phyloP scores from a whole-genome alignment of 768 basidiomycete species.

The Phylloporus sp. region DNA sequence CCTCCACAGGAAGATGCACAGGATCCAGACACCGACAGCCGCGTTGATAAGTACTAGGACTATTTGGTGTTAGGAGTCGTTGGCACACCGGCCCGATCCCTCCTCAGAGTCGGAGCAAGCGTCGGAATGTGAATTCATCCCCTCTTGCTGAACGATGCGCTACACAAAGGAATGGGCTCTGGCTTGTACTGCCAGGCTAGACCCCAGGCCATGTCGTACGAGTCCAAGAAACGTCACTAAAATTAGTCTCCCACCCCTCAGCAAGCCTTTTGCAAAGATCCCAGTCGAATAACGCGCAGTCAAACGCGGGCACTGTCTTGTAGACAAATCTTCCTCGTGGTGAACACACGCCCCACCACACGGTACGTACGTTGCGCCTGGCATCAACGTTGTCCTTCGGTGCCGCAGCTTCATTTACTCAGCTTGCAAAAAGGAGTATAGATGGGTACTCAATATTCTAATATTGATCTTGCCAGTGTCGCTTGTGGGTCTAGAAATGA shows the following conservation, averaged over 20 bases:
- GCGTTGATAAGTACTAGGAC: too few relatives aligned
- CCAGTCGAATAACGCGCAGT: neutral
- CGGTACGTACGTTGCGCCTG: slow-evolving; percentile 9
- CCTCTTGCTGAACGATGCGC: neutral
- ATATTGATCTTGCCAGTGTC: neutral
- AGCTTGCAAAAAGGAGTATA: neutral
- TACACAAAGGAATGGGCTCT: neutral
- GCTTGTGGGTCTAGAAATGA: slow-evolving; percentile 8
- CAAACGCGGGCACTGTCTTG: neutral
- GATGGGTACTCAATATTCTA: neutral
- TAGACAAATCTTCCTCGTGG: slow-evolving; percentile 15
- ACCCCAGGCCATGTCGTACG: neutral
- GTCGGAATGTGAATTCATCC: too few relatives aligned
- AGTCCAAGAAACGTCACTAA: neutral
- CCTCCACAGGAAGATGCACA: neutral
- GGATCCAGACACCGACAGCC: neutral
- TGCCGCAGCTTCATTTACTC: slow-evolving; percentile 12
- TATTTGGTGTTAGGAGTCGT: too few relatives aligned
- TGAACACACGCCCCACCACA: slow-evolving; percentile 12
- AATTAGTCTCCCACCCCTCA: neutral
- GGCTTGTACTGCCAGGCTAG: neutral
- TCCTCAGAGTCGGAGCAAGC: too few relatives aligned
- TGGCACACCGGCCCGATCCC: too few relatives aligned
- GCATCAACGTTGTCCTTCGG: slow-evolving; percentile 17
- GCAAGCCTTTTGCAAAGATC: neutral